phyloP scores from a whole-genome alignment of 768 basidiomycete genomes.

The Trametes sanguinea region DNA sequence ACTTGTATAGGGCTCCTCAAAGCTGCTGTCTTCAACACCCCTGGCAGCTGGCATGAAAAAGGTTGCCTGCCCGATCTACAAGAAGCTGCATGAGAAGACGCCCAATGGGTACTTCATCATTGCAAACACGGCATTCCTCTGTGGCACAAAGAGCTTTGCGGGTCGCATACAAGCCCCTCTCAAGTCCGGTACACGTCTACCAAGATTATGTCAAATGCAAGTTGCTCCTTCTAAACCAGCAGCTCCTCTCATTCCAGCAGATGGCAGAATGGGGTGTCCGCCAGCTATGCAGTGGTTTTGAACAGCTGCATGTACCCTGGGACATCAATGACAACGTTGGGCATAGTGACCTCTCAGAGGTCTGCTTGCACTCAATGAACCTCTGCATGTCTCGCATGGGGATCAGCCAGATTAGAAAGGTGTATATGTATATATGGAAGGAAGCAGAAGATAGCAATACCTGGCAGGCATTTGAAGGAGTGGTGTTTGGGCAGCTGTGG shows the following conservation, averaged over 20 bases:
- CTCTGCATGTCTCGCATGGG: slow-evolving; percentile 40
- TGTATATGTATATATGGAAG: slow-evolving; percentile 45
- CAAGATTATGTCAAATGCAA: slow-evolving; percentile 23
- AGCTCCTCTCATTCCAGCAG: slow-evolving; percentile 48
- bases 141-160: slow-evolving; percentile 34
- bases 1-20: slow-evolving; percentile 39
- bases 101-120: slow-evolving; percentile 46
- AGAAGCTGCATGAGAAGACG: slow-evolving; percentile 35
- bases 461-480: slow-evolving; percentile 41
- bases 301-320: slow-evolving; percentile 45
- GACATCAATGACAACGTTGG: slow-evolving; percentile 32
- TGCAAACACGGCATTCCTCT: slow-evolving; percentile 50
- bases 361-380: slow-evolving; percentile 38
- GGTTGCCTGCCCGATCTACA: slow-evolving; percentile 43
- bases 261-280: slow-evolving; percentile 56
- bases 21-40: slow-evolving; percentile 38
- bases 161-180: slow-evolving; percentile 42
- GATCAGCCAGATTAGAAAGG: slow-evolving; percentile 43
- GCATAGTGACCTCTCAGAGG: slow-evolving; percentile 39
- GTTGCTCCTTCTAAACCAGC: slow-evolving; percentile 33
- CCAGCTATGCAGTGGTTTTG: slow-evolving; percentile 47
- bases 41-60: slow-evolving; percentile 52
- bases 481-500: slow-evolving; percentile 36
- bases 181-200: slow-evolving; percentile 34
- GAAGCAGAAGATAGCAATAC: slow-evolving; percentile 27